Base-by-base conservation (phyloP, 345 rosid species). In the Rhizophora apiculata region DNA sequence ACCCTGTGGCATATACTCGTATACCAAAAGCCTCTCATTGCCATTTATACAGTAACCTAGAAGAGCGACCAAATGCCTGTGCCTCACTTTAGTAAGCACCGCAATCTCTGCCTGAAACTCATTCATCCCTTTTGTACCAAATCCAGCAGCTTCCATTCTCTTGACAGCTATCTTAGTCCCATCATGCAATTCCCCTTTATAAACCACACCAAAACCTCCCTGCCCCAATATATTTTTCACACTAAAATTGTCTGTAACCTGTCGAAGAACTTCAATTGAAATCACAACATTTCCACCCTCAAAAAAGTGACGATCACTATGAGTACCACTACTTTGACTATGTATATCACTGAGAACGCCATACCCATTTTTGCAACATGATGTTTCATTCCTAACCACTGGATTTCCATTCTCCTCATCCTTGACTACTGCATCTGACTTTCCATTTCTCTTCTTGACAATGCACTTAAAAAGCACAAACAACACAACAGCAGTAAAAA, bases 1-100 rank as follows among this genome's bases (percentile, higher is more conserved):
- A 34, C 98, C 98, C 64, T 84, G 86, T 21, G 98, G 92, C 98
- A 93, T 93, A 74, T 88, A 93, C 82, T 93, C 98, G 3, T 93
- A 93, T 43, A 90, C 96, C 70, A 93, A 79, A 43, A 90, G 81
- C 77, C 96, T 83, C 81, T 93, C 98, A 15, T 72, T 83, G 21
- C 89, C 98, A 61, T 89, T 87, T 55, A 89, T 79, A 72, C 97
- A 89, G 74, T 82, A 89, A 55, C 98, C 96, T 65, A 90, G 76
- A 19, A 93, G 82, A n/a, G 97, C 93, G 16, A 93, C 98, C 75
- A 93, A 75, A 64, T 93, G 96, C 71, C 98, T 83, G 68, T 93
- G 96, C 82, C 97, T 85, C 51, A 90, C 98, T 63, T 89, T 89
- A 7, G 88, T 84, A 24, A 93, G 93, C 60, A 93, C 97, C 0